Base-by-base conservation (phyloP, 2,329 filamentous ascomycete species). In the Verticillium dahliae region DNA sequence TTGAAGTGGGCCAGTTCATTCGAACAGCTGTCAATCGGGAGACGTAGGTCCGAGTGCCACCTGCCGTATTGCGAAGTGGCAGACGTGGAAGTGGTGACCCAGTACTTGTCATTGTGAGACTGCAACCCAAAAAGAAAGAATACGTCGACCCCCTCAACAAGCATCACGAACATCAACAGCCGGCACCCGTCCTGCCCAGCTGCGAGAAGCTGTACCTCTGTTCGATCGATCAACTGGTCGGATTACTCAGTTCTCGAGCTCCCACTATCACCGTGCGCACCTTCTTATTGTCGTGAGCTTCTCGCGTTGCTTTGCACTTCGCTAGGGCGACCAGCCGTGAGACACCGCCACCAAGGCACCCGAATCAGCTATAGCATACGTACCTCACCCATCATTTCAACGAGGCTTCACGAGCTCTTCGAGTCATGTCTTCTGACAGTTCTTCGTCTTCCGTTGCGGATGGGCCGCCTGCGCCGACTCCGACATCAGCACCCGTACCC, bases 361-460 rank as follows among this genome's bases (percentile, higher is more conserved):
- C 7, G 45, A 52, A 10, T 52, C 45, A 52, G 18, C 45, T 9
- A 31, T 31, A 31, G 5, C 27, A 31, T 31, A 31, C 27, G 27
- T 5, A 31, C 27, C 27, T 31, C 27, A 31, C 27, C 4, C 27
- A 56, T 5, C 45, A 31, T 58, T 18, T 39, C 35, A 37, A 31
- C 34, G 38, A 65, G 6, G 15, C 31, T 56, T 54, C 15, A 63
- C 54, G 41, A 60, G 57, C 56, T 61, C 55, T 31, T 65, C 66
- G 62, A 67, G 70, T 61, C 59, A 81, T 81, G 78, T 72, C 77
- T 69, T 77, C 76, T 61, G 72, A 72, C 59, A 61, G 59, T 58
- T 57, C 64, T 62, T 67, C 2, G 5, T 18, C 71, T 60, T 63
- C 70, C 58, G 67, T 69, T 52, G 60, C 70, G 60, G 68, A 66